Evolutionary conservation across 2,329 filamentous ascomycete genomes (phyloP).

Genomic region (Arthrocladium fulminans): DNA sequence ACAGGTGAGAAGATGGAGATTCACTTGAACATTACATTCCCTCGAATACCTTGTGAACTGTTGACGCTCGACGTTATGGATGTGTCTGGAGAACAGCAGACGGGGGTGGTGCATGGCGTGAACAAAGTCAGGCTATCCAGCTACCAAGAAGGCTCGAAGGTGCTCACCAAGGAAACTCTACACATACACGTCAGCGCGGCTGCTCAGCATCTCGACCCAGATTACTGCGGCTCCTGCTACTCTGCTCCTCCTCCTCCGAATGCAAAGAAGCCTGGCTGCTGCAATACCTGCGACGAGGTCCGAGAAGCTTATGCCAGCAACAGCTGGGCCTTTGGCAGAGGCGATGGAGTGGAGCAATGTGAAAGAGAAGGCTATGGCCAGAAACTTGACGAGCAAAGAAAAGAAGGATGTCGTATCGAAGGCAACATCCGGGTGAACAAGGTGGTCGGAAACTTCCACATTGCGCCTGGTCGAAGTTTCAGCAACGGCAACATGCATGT

Average conservation of each 20-base stretch:
- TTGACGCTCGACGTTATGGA: conserved; percentile 98
- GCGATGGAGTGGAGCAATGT: conserved; percentile 91
- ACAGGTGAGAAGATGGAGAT: conserved; percentile 97
- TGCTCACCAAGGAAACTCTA: conserved; percentile 62
- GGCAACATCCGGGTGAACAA: conserved; percentile 93
- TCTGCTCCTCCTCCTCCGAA: conserved; percentile 66
- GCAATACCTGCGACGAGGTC: conserved; percentile 94
- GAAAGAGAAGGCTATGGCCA: conserved; percentile 88
- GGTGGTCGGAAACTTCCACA: conserved; percentile 96
- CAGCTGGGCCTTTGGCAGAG: conserved; percentile 88
- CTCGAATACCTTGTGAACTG: conserved; percentile 85
- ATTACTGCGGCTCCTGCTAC: conserved; percentile 91
- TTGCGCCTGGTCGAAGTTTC: conserved; percentile 92
- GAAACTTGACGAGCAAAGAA: conserved; percentile 74
- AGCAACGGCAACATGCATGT: conserved; percentile 95
- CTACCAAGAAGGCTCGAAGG: conserved; percentile 62
- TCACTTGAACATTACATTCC: conserved; percentile 93
- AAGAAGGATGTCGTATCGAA: conserved; percentile 90
- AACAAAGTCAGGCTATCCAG: conserved; percentile 78
- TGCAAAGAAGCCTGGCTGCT: conserved; percentile 76
- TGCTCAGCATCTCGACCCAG: conserved; percentile 71
- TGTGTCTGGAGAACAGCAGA: conserved; percentile 92
- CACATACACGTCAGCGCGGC: conserved; percentile 62
- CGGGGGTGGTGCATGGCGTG: conserved; percentile 84
- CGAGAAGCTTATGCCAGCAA: conserved; percentile 83